phyloP scores from a whole-genome alignment of 805 yeast species.

The Cyberlindnera veronae region DNA sequence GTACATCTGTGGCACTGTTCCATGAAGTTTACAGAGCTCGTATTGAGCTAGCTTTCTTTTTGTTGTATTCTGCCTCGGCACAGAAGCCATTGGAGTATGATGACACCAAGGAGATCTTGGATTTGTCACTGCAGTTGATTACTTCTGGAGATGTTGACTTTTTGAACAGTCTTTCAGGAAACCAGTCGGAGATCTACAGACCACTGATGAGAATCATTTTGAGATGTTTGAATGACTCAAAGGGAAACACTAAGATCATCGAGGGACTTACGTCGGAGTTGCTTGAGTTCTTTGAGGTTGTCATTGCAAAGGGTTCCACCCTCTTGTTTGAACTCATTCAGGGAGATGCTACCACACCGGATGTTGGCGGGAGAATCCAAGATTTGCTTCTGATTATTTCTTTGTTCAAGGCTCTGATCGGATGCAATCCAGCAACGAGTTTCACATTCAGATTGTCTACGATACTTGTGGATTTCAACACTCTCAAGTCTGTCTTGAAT shows the following conservation, averaged over 20 bases:
- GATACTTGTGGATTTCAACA: constrained; percentile 52
- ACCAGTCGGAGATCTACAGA: constrained; percentile 44
- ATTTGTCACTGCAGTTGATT: constrained; percentile 41
- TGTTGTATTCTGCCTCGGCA: constrained; percentile 18
- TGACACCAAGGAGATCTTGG: constrained; percentile 22
- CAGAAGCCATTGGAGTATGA: constrained; percentile 14
- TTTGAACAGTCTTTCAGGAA: constrained; percentile 37
- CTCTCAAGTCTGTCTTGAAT: constrained; percentile 58
- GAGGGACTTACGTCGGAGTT: constrained; percentile 50
- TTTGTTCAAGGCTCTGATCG: constrained; percentile 55
- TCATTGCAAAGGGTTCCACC: constrained; percentile 65
- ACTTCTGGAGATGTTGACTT: constrained; percentile 49
- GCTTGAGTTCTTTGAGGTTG: constrained; percentile 54
- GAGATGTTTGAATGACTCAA: constrained; percentile 43
- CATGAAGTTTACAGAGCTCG: constrained; percentile 55
- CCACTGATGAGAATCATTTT: constrained; percentile 59
- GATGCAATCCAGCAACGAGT: constrained; percentile 43
- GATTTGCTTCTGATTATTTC: constrained; percentile 63
- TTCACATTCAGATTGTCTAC: constrained; percentile 49
- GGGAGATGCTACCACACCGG: constrained; percentile 42
- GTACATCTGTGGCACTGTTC: constrained; percentile 45
- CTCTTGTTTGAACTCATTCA: constrained; percentile 56
- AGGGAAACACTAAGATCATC: constrained; percentile 39
- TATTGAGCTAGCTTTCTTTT: constrained; percentile 60
- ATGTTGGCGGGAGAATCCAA: constrained; percentile 48